These are phyloP conservation scores for Sonneratia caseolaris DNA, from an alignment of 345 rosid species.

Conservation along the genomic window DNA sequence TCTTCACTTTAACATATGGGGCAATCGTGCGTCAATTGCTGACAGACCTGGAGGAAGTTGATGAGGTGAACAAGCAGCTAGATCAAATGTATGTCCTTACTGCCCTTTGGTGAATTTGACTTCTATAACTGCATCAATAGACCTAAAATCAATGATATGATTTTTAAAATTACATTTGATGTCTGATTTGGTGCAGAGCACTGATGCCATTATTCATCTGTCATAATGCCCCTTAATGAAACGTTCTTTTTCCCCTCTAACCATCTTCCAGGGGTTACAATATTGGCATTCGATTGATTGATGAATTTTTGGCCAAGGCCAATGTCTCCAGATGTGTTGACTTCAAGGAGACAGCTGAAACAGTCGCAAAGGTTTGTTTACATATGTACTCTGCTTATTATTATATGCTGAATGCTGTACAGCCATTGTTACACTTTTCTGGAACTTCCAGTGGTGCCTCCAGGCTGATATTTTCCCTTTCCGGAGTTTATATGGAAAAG, in stretches of 20 bases:
- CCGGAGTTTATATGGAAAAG: neutral
- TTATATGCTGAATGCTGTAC: neutral
- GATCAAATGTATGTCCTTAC: conserved; percentile 62
- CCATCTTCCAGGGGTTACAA: conserved; percentile 70
- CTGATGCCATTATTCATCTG: neutral
- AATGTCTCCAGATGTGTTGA: conserved; percentile 79
- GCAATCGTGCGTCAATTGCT: conserved; percentile 85
- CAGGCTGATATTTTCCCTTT: neutral
- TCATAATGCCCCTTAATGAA: neutral
- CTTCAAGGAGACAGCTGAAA: conserved; percentile 86
- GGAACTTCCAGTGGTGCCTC: neutral
- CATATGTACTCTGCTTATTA: neutral
- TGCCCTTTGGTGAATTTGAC: neutral
- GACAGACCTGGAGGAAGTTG: conserved; percentile 90
- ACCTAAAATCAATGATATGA: neutral
- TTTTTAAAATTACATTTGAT: neutral
- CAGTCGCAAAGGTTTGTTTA: conserved; percentile 64
- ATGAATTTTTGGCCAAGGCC: conserved; percentile 88
- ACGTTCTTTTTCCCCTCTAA: neutral
- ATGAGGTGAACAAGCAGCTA: conserved; percentile 93
- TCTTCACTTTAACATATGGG: conserved; percentile 86
- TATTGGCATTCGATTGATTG: conserved; percentile 72
- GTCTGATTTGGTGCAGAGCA: neutral
- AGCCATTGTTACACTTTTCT: neutral
- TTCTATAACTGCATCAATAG: neutral